Conservation (phyloP, 78 protist genomes). For the Cavenderia fasciculata region DNA sequence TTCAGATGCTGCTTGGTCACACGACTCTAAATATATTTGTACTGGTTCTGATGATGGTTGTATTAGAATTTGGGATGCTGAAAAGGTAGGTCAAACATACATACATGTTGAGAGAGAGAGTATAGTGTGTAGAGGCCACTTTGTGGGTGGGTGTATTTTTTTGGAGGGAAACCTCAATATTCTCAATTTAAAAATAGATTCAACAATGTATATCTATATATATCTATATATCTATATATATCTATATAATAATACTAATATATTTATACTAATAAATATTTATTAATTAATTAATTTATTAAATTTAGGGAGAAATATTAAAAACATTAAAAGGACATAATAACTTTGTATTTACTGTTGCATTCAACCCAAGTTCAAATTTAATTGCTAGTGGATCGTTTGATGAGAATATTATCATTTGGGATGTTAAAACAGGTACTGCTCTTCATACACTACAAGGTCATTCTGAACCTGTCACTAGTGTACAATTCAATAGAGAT, state of each 20-base stretch:
- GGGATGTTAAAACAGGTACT: constrained; percentile 84
- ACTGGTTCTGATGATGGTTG: constrained; percentile 93
- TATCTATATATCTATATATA: no score
- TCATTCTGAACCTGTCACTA: constrained; percentile 94
- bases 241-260: neutral
- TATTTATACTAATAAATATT: neutral
- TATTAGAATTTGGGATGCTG: constrained; percentile 87
- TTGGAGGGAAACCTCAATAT: no score
- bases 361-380: constrained; percentile 90
- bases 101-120: no score
- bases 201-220: no score
- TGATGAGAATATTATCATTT: constrained; percentile 89
- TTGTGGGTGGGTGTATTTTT: no score
- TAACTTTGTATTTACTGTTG: constrained; percentile 88
- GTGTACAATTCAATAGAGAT: constrained; percentile 93
- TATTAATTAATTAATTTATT: neutral
- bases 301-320: constrained; percentile 38
- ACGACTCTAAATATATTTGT: constrained; percentile 78
- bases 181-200: no score
- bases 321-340: constrained; percentile 89
- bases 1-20: constrained; percentile 83
- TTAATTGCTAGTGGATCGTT: constrained; percentile 93
- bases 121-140: no score
- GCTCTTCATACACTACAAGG: constrained; percentile 85
- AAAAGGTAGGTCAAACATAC: constrained; percentile 28